Evolutionary conservation across 2,329 filamentous ascomycete species (phyloP).

Genomic region (Harringtonia aguacate): DNA sequence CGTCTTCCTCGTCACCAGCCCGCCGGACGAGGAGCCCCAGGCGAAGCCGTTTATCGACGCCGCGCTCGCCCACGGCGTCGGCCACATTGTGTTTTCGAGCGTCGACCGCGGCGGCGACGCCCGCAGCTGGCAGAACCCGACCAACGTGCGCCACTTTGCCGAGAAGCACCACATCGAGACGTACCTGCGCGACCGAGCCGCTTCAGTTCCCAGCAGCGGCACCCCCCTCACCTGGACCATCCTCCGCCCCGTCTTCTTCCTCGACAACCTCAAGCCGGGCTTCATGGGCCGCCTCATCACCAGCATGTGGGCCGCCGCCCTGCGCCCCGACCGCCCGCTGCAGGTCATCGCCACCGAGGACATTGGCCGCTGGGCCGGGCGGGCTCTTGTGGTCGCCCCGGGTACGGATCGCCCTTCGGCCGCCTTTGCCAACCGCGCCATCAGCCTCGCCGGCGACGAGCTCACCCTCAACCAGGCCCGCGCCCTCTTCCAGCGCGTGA

Average conservation of each 20-base stretch:
- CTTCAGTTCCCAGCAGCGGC: conserved; percentile 7
- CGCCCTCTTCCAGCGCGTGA: conserved; percentile 16
- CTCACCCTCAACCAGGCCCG: conserved; percentile 22
- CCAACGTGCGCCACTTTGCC: conserved; percentile 17
- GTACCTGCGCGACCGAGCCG: conserved; percentile 39
- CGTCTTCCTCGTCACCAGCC: conserved; percentile 23
- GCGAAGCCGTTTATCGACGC: conserved; percentile 23
- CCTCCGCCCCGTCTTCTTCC: conserved; percentile 27
- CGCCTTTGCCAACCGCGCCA: conserved; percentile 18
- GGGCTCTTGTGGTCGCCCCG: conserved; percentile 11
- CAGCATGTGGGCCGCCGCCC: conserved; percentile 18
- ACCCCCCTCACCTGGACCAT: conserved; percentile 23
- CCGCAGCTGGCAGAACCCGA: conserved; percentile 17
- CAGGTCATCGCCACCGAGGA: conserved; percentile 27
- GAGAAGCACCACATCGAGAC: conserved; percentile 49
- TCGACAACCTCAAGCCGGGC: conserved; percentile 27
- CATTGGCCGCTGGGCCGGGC: conserved; percentile 25
- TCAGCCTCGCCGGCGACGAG: conserved; percentile 23
- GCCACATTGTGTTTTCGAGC: conserved; percentile 19
- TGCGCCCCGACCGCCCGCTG: conserved; percentile 19
- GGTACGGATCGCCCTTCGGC: conserved; percentile 17
- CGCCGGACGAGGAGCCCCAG: conserved; percentile 21
- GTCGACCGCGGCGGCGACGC: conserved; percentile 22
- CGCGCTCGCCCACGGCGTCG: conserved; percentile 19
- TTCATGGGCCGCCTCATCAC: conserved; percentile 20